phyloP scores from a whole-genome alignment of 2,329 filamentous ascomycete genomes.

The Colletotrichum sp. region DNA sequence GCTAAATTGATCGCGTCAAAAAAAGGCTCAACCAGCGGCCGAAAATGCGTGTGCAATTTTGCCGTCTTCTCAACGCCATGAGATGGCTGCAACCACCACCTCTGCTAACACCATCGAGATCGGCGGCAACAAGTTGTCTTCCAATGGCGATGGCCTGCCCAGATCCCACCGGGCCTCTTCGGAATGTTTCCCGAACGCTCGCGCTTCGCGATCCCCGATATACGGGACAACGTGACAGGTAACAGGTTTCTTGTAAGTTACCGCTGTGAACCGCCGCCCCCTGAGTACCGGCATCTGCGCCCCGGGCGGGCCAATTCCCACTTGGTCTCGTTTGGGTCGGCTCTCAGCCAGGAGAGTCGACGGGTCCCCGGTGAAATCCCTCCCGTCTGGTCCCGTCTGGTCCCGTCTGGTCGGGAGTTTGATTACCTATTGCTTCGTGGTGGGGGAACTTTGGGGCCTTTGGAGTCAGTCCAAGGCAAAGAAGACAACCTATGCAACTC shows the following conservation, averaged over 20 bases:
- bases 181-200: conserved; percentile 10
- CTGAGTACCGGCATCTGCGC: conserved; percentile 18
- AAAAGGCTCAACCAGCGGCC: not conserved
- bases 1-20: conserved; percentile 7
- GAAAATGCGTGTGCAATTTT: not conserved
- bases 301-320: conserved; percentile 17
- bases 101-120: not conserved
- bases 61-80: not conserved
- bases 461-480: not conserved
- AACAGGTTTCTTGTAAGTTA: conserved; percentile 12
- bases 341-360: not conserved
- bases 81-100: not conserved
- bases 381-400: not conserved
- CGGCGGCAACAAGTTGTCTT: not conserved
- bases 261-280: conserved; percentile 5
- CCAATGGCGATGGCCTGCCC: not conserved
- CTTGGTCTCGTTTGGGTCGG: conserved; percentile 6
- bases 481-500: not conserved
- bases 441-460: not conserved
- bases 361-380: not conserved
- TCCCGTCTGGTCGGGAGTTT: conserved; percentile 7
- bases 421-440: conserved; percentile 5
- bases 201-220: not conserved
- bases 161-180: conserved; percentile 1
- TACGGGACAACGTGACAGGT: not conserved